Conservation (phyloP, 352 stramenopile genomes). For the Thraustochytrium striatum region DNA sequence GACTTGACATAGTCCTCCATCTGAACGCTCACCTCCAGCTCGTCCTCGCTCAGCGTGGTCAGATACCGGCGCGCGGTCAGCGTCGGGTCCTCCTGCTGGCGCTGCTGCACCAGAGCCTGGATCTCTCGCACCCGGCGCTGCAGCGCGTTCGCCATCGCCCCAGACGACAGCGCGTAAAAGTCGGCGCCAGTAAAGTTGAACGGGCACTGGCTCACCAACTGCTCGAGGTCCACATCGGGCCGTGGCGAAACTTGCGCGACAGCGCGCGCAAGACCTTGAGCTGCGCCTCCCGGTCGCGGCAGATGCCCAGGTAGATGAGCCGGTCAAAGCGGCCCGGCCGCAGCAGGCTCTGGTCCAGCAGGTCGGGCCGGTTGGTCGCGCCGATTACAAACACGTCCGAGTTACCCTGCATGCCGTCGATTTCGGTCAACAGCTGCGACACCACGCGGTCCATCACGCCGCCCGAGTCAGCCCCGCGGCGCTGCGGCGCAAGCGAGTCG, state of each 20-base stretch:
- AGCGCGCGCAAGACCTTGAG: conserved; percentile 84
- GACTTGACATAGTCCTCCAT: conserved; percentile 40
- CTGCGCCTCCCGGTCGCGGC: conserved; percentile 68
- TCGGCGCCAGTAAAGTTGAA: conserved; percentile 81
- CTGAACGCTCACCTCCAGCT: conserved; percentile 45
- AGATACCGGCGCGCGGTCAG: conserved; percentile 44
- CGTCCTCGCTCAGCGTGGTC: conserved; percentile 17
- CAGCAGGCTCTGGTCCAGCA: conserved; percentile 76
- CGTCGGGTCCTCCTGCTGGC: neutral
- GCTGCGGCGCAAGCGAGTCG: conserved; percentile 86
- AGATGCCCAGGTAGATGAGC: conserved; percentile 85
- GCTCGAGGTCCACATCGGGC: conserved; percentile 72
- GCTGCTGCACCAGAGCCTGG: conserved; percentile 20
- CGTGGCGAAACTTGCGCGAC: conserved; percentile 76
- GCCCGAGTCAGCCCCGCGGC: conserved; percentile 56
- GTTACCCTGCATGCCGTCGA: conserved; percentile 83
- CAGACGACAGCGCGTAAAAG: conserved; percentile 76
- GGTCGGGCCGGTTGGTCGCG: conserved; percentile 78
- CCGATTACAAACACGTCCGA: conserved; percentile 72
- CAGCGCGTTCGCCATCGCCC: conserved; percentile 74
- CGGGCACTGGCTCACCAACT: conserved; percentile 78
- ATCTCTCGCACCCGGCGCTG: conserved; percentile 38
- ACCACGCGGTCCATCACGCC: conserved; percentile 88
- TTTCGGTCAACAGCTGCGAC: conserved; percentile 91
- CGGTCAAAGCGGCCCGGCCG: conserved; percentile 77